Base-by-base conservation (phyloP, 805 yeast species). In the Myxozyma mucilagina region DNA sequence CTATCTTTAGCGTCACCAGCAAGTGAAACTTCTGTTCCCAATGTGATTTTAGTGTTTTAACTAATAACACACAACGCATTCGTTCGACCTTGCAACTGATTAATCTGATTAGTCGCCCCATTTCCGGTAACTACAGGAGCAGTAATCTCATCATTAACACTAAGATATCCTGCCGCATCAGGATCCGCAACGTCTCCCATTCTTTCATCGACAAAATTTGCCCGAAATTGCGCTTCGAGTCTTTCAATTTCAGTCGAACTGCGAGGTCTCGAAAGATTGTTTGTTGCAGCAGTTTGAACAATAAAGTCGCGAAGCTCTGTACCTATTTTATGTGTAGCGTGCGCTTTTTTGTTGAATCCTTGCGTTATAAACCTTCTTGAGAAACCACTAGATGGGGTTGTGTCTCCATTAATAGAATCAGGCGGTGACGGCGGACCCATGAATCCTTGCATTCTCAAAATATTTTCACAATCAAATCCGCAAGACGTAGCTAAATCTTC, bases 21-120 rank as follows among this genome's bases (percentile, higher is more conserved):
- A 24, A 24, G n/a, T n/a, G n/a, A n/a, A n/a, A n/a, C n/a, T n/a
- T n/a, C n/a, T n/a, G n/a, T n/a, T n/a, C n/a, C n/a, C n/a, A n/a
- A n/a, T n/a, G n/a, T n/a, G n/a, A n/a, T n/a, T n/a, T n/a, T n/a
- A n/a, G n/a, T n/a, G n/a, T n/a, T n/a, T 48, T 36, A 48, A 4
- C 24, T 10, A 49, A 49, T 36, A 35, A 49, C 53, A 24, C 53
- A 49, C n/a, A 49, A 9, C 8, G 53, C 35, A 36, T 42, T 49
- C 6, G 43, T 36, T 24, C 53, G 14, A 6, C 43, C 18, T n/a
- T 13, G 18, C 1, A 36, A 1, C 1, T 35, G 38, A n/a, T 14
- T 38, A n/a, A 14, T 38, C 14, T 24, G 35, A 4, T 18, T 47
- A 1, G 24, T 20, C 1, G 14, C 47, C 36, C 16, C 55, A 20